Base-by-base conservation (phyloP, 495 filamentous ascomycete genomes). In the Rhypophila decipiens region DNA sequence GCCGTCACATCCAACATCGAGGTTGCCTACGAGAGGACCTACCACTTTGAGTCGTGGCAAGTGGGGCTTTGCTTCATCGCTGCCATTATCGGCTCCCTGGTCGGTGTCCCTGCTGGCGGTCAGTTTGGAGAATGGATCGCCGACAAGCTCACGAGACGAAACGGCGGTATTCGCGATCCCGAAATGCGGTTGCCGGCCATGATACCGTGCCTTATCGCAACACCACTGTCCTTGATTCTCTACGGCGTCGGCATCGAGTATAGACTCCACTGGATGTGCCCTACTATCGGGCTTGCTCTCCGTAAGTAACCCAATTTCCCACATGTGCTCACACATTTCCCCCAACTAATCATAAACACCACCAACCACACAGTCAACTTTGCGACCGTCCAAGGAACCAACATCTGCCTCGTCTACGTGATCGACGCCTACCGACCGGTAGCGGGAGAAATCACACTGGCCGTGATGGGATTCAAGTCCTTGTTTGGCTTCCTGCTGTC, bases 401-500 rank as follows among this genome's bases (percentile, higher is more conserved):
- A 73, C 39, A 66, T 79, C 10, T 66, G 69, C 7, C 65, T 78
- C 11, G 74, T 77, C 10, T 80, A 80, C 44, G 63, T 71, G 5
- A 72, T 81, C 49, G 77, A 80, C 45, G 66, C 68, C 12, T 79
- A 80, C 55, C 70, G 76, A 7, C 76, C 77, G 1, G 65, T 76
- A 7, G 74, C 72, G 8, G 77, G 77, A 12, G 73, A 77, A 43
- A 59, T 77, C 20, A 73, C 71, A 5, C 64, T 79, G 2, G 62
- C 72, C 2, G 67, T 73, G 3, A 66, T 78, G 20, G 73, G 69
- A 2, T 79, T 78, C 57, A 79, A 81, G 58, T 65, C 70, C 20
- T 58, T 73, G 10, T 79, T 79, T 53, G 76, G 75, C n/a, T 80
- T 80, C 52, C 64, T 79, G 9, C 63, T 81, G 20, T 76, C 74